These are phyloP conservation scores for Xylaria multiplex DNA, from an alignment of 2,329 filamentous ascomycete species.

Conservation along the genomic window DNA sequence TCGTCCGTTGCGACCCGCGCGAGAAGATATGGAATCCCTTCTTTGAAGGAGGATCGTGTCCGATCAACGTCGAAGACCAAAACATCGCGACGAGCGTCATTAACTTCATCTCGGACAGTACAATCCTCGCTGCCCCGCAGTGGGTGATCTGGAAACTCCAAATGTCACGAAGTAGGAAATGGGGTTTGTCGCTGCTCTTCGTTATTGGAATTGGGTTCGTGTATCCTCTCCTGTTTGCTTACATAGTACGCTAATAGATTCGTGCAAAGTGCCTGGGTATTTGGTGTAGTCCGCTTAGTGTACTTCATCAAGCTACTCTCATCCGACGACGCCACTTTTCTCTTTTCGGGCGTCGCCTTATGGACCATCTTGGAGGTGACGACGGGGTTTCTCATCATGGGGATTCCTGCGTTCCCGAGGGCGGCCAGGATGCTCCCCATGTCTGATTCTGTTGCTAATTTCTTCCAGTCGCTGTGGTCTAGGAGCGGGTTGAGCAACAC, in stretches of 20 bases:
- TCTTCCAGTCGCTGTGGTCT: constrained; percentile 1
- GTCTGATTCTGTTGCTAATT: background rate
- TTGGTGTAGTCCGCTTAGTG: background rate
- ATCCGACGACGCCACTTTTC: background rate
- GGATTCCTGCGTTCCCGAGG: background rate
- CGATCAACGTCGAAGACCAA: too few species aligned
- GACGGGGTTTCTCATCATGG: background rate
- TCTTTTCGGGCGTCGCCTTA: background rate
- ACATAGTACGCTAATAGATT: background rate
- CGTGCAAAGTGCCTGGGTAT: background rate
- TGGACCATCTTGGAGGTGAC: background rate
- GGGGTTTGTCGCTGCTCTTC: too few species aligned
- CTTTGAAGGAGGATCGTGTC: too few species aligned
- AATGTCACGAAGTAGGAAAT: too few species aligned
- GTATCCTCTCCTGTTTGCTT: background rate
- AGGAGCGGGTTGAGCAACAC: background rate
- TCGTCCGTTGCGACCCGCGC: too few species aligned
- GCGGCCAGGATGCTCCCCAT: background rate
- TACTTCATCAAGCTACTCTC: background rate
- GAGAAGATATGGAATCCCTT: too few species aligned
- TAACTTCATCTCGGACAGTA: too few species aligned
- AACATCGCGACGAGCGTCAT: too few species aligned
- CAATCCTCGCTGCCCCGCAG: too few species aligned
- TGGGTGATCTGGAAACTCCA: too few species aligned
- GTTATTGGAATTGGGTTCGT: too few species aligned